A percentile compares a stretch with the other conserved stretches of the same genome.
Conservation (phyloP, 192 early-diverging fungal genomes). For the Cetraspora pellucida region DNA sequence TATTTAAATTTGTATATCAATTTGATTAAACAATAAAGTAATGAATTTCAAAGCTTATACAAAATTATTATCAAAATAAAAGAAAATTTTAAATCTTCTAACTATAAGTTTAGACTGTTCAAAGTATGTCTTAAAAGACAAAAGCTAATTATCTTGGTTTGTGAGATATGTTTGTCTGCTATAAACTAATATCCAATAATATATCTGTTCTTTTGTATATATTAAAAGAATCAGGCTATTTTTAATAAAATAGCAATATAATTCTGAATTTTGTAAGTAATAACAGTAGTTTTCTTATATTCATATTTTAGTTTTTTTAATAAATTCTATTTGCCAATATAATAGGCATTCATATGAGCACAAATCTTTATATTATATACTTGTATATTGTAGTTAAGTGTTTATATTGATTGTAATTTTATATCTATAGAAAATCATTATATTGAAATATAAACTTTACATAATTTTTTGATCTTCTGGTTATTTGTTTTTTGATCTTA, state of each 20-base stretch:
- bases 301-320: no score
- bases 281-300: no score
- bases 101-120: background rate
- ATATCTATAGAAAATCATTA: background rate
- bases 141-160: slow-evolving; percentile 2
- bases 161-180: slow-evolving; percentile 12
- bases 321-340: no score
- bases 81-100: background rate
- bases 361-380: no score
- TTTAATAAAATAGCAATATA: no score
- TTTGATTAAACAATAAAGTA: background rate
- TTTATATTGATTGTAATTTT: slow-evolving; percentile 8
- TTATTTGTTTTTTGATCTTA: background rate
- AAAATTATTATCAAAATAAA: background rate
- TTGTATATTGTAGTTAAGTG: background rate
- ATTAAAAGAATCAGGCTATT: no score
- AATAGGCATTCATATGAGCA: no score
- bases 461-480: background rate
- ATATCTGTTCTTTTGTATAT: background rate
- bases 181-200: background rate
- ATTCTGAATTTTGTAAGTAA: no score
- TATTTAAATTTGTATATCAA: background rate
- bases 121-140: slow-evolving; percentile 4
- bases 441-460: background rate
- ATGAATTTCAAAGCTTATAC: background rate